These are phyloP conservation scores for Lachnellula arida DNA, from an alignment of 2,329 filamentous ascomycete species.

Conservation along the genomic window DNA sequence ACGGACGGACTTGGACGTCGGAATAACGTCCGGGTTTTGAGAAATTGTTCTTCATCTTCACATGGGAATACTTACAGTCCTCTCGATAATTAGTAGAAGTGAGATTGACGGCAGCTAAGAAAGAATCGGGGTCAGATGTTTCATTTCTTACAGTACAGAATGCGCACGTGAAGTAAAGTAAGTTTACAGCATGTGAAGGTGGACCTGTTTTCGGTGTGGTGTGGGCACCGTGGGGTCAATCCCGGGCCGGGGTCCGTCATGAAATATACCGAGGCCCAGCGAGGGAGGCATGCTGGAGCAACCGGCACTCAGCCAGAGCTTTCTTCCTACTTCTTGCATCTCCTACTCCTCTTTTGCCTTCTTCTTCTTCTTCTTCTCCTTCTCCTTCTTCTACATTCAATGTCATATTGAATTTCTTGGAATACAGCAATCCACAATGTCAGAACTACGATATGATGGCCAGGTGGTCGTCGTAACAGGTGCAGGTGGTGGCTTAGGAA, in stretches of 20 bases:
- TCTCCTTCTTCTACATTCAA: not conserved
- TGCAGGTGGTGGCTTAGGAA: constrained; percentile 76
- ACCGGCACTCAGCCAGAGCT: not conserved
- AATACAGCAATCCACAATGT: constrained; percentile 40
- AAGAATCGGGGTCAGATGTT: too few species aligned
- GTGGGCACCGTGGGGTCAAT: too few species aligned
- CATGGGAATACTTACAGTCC: not conserved
- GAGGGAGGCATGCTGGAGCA: not conserved
- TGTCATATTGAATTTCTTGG: not conserved
- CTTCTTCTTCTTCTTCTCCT: not conserved
- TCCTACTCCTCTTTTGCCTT: not conserved
- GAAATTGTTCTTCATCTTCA: not conserved
- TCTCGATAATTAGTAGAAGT: too few species aligned
- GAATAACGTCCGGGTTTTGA: too few species aligned
- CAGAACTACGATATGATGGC: constrained; percentile 72
- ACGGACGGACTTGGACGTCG: too few species aligned
- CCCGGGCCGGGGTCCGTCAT: not conserved
- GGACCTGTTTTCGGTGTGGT: not conserved
- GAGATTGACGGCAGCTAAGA: too few species aligned
- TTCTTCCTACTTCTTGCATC: not conserved
- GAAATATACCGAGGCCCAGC: not conserved
- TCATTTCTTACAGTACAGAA: not conserved
- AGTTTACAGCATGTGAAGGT: not conserved
- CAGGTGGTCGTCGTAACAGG: constrained; percentile 88
- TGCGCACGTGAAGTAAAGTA: not conserved